A percentile compares a stretch with the other conserved stretches of the same genome.
Conservation (phyloP, 1,139 yeast genomes). For the Sugiyamaella xylanicola region DNA sequence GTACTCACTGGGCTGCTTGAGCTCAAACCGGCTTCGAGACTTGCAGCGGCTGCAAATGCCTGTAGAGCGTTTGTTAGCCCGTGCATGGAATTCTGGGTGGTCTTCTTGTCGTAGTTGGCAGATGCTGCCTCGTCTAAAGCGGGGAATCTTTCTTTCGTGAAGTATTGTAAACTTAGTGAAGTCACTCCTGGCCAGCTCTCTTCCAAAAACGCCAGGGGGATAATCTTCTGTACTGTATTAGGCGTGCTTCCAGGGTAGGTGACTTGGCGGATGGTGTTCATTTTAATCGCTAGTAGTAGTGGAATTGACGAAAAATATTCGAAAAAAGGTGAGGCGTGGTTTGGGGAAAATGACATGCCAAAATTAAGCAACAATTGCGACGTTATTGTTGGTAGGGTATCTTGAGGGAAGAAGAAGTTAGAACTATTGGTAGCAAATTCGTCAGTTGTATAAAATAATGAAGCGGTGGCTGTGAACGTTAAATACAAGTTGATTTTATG, state of each 20-base stretch:
- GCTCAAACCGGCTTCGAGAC: constrained; percentile 8
- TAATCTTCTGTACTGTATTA: neutral
- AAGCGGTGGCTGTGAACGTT: constrained; percentile 19
- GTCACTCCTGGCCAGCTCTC: constrained; percentile 19
- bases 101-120: constrained; percentile 5
- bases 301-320: constrained; percentile 22
- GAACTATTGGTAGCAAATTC: constrained; percentile 11
- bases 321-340: constrained; percentile 19
- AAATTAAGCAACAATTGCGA: constrained; percentile 19
- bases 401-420: constrained; percentile 20
- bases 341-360: constrained; percentile 15
- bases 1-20: constrained; percentile 8
- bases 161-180: constrained; percentile 17
- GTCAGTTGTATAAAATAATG: constrained; percentile 19
- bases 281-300: constrained; percentile 19
- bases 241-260: constrained; percentile 1
- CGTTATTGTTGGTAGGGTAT: constrained; percentile 20
- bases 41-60: constrained; percentile 20
- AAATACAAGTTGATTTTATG: constrained; percentile 22
- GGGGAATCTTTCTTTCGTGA: constrained; percentile 16
- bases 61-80: constrained; percentile 17
- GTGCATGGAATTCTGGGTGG: constrained; percentile 1
- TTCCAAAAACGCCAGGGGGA: constrained; percentile 14
- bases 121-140: neutral
- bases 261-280: constrained; percentile 5